Conservation (phyloP, 1,284 basidiomycete genomes). For the Cryptococcus wingfieldii region DNA sequence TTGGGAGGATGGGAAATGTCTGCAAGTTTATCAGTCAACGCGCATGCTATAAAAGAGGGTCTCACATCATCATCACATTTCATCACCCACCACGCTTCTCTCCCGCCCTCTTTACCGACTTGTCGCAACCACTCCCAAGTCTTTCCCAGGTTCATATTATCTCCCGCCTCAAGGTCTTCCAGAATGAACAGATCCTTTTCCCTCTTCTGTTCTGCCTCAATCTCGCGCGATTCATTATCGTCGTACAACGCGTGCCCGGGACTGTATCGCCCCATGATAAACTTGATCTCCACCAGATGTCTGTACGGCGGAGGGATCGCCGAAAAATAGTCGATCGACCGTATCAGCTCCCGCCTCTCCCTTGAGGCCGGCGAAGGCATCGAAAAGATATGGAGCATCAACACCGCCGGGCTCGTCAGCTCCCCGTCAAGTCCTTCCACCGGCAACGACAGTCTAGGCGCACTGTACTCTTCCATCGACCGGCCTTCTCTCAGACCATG, state of each 20-base stretch:
- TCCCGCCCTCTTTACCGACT: slow-evolving; percentile 16
- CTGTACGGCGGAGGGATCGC: slow-evolving; percentile 14
- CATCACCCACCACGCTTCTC: slow-evolving; percentile 19
- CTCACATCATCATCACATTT: slow-evolving; percentile 26
- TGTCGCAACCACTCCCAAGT: slow-evolving; percentile 58
- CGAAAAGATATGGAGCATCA: slow-evolving; percentile 35
- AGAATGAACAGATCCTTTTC: slow-evolving; percentile 20
- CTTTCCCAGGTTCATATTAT: slow-evolving; percentile 92
- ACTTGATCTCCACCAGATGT: slow-evolving; percentile 27
- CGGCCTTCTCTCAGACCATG: not conserved
- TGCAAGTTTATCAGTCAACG: not conserved
- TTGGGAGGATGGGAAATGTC: slow-evolving; percentile 26
- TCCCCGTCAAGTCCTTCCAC: not conserved
- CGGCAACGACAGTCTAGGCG: slow-evolving; percentile 5
- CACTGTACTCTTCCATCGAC: slow-evolving; percentile 5
- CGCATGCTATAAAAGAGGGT: not conserved
- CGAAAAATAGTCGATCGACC: slow-evolving; percentile 2
- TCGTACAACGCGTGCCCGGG: not conserved
- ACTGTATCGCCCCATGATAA: slow-evolving; percentile 11
- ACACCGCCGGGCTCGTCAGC: slow-evolving; percentile 11
- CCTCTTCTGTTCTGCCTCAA: slow-evolving; percentile 7
- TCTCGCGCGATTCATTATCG: slow-evolving; percentile 10
- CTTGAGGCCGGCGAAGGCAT: slow-evolving; percentile 7
- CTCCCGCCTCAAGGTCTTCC: slow-evolving; percentile 38
- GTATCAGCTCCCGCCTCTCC: slow-evolving; percentile 18